Evolutionary conservation across 441 rosid species (phyloP).

Genomic region (Raphanus hybrid): DNA sequence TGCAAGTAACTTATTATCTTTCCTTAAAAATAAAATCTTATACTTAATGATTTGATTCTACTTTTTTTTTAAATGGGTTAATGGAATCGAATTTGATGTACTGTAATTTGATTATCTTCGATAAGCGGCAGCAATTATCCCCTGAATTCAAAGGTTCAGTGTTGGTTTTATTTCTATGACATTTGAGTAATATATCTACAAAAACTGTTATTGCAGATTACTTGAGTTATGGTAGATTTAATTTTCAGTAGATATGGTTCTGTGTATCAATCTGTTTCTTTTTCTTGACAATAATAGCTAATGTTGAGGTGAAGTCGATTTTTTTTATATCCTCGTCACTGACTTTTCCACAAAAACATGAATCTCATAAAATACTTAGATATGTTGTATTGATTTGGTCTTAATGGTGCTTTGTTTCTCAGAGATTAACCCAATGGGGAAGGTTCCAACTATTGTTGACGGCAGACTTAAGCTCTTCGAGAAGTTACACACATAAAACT

Average conservation of each 20-base stretch:
- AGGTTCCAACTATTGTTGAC: constrained; percentile 85
- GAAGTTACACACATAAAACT: constrained; percentile 49
- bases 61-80: background rate
- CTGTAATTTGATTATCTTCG: constrained; percentile 48
- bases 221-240: background rate
- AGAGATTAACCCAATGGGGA: constrained; percentile 74
- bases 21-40: background rate
- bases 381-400: too few relatives aligned
- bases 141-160: constrained; percentile 61
- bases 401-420: constrained; percentile 28
- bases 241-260: background rate
- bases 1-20: constrained; percentile 63
- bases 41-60: background rate
- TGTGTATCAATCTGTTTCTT: background rate
- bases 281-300: too few relatives aligned
- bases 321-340: too few relatives aligned
- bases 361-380: too few relatives aligned
- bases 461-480: constrained; percentile 86
- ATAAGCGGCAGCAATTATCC: constrained; percentile 66
- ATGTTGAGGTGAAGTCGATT: too few relatives aligned
- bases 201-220: background rate
- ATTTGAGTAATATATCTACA: too few relatives aligned
- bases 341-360: too few relatives aligned
- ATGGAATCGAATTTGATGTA: constrained; percentile 56
- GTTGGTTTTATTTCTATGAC: background rate